phyloP scores from a whole-genome alignment of 345 rosid species.

The Heritiera fomes region DNA sequence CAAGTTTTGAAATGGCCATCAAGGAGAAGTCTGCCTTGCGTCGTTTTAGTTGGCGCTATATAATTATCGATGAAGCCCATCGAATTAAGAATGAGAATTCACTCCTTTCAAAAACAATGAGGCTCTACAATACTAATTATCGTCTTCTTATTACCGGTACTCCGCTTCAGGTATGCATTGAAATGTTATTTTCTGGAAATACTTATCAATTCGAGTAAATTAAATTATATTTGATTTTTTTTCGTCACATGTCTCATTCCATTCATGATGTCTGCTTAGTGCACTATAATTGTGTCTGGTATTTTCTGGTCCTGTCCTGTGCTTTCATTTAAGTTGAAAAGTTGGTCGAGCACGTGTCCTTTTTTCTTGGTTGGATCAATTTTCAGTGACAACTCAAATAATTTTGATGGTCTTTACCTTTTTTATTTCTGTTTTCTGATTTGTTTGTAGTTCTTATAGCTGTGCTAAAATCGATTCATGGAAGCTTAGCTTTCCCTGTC shows the following conservation, averaged over 20 bases:
- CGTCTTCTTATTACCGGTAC: slow-evolving; percentile 97
- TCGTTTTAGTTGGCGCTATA: slow-evolving; percentile 87
- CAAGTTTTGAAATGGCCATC: slow-evolving; percentile 99
- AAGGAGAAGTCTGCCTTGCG: slow-evolving; percentile 90
- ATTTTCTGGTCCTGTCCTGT: background rate
- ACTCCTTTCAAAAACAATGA: slow-evolving; percentile 94
- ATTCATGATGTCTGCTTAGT: background rate
- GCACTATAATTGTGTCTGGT: background rate
- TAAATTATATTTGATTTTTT: background rate
- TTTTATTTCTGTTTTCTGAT: background rate
- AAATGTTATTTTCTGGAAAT: background rate
- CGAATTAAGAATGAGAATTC: slow-evolving; percentile 95
- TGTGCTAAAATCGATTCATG: background rate
- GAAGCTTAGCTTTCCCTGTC: background rate
- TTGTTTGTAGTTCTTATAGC: background rate
- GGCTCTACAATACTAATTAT: slow-evolving; percentile 81
- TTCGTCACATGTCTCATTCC: background rate
- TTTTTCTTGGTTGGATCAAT: background rate
- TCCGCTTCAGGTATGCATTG: slow-evolving; percentile 85
- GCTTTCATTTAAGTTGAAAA: background rate
- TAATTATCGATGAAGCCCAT: slow-evolving; percentile 94
- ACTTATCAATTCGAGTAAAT: background rate
- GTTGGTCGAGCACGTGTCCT: background rate
- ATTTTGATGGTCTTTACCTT: background rate
- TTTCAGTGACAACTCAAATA: background rate